A percentile compares a stretch with the other conserved stretches of the same genome.
These are phyloP conservation scores for Claviceps digitariae DNA, from an alignment of 2,329 filamentous ascomycete species.

Conservation along the genomic window DNA sequence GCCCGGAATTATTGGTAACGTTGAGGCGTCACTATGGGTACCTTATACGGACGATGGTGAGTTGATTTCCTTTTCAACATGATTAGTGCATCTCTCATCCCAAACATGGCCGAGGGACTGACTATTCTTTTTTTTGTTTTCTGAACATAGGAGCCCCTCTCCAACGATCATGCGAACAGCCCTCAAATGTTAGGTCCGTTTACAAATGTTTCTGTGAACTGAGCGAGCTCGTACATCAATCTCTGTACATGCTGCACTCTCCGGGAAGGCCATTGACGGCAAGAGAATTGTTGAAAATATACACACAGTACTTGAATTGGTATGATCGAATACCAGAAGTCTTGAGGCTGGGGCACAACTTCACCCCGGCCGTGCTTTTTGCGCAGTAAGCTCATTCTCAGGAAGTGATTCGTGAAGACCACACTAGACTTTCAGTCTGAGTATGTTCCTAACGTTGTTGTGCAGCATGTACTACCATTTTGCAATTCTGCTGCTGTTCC, in stretches of 20 bases:
- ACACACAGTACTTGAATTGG: slow-evolving; percentile 59
- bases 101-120: background rate
- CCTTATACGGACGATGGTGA: slow-evolving; percentile 45
- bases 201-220: slow-evolving; percentile 58
- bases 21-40: slow-evolving; percentile 47
- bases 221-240: slow-evolving; percentile 60
- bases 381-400: slow-evolving; percentile 47
- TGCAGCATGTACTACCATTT: slow-evolving; percentile 57
- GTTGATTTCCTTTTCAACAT: slow-evolving; percentile 5
- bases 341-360: slow-evolving; percentile 51
- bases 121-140: background rate
- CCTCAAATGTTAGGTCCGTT: slow-evolving; percentile 54
- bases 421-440: background rate
- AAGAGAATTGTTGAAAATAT: slow-evolving; percentile 47
- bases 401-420: background rate
- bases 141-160: slow-evolving; percentile 31
- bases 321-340: slow-evolving; percentile 53
- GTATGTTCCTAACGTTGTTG: background rate
- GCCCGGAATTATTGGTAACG: slow-evolving; percentile 43
- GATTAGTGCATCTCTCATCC: background rate
- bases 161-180: slow-evolving; percentile 43
- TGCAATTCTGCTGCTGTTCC: slow-evolving; percentile 58
- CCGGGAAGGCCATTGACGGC: slow-evolving; percentile 52
- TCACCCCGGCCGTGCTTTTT: slow-evolving; percentile 59
- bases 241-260: slow-evolving; percentile 58